These are phyloP conservation scores for Lunasporangiospora selenospora DNA, from an alignment of 192 early-diverging fungal genomes.

Conservation along the genomic window DNA sequence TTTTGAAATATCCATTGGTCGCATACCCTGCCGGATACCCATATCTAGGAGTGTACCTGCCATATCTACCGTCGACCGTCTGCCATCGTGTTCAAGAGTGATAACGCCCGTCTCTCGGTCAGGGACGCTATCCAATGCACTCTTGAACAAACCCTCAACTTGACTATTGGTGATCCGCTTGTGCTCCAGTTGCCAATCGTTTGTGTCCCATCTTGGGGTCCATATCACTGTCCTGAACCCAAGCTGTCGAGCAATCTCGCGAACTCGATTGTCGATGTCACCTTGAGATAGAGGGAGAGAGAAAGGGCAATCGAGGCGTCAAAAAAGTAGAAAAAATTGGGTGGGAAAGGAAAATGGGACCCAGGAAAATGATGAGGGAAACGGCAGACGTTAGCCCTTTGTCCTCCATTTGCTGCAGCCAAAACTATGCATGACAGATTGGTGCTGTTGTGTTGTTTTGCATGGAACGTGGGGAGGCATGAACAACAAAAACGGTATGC, in stretches of 20 bases:
- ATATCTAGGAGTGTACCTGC: slow-evolving; percentile 28
- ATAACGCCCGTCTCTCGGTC: slow-evolving; percentile 17
- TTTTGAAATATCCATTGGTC: slow-evolving; percentile 29
- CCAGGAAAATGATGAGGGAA: not conserved
- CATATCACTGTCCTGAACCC: slow-evolving; percentile 60
- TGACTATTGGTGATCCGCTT: slow-evolving; percentile 24
- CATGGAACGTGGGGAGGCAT: not conserved
- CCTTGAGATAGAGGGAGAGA: slow-evolving; percentile 6
- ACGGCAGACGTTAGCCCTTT: too few species aligned
- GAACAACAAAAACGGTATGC: not conserved
- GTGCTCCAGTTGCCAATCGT: slow-evolving; percentile 56
- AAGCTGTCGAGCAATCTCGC: slow-evolving; percentile 28
- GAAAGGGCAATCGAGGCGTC: not conserved
- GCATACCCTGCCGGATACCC: slow-evolving; percentile 27
- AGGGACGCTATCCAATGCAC: slow-evolving; percentile 6
- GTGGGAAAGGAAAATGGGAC: too few species aligned
- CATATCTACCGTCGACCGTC: slow-evolving; percentile 16
- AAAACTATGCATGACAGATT: not conserved
- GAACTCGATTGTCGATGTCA: slow-evolving; percentile 31
- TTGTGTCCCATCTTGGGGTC: slow-evolving; percentile 54
- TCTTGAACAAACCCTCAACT: slow-evolving; percentile 29
- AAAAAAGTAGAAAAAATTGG: not conserved
- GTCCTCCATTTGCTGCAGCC: too few species aligned
- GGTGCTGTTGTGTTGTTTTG: too few species aligned
- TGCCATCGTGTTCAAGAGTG: slow-evolving; percentile 37